phyloP scores from a whole-genome alignment of 257 asterid genomes.

The Nemophila menziesii region DNA sequence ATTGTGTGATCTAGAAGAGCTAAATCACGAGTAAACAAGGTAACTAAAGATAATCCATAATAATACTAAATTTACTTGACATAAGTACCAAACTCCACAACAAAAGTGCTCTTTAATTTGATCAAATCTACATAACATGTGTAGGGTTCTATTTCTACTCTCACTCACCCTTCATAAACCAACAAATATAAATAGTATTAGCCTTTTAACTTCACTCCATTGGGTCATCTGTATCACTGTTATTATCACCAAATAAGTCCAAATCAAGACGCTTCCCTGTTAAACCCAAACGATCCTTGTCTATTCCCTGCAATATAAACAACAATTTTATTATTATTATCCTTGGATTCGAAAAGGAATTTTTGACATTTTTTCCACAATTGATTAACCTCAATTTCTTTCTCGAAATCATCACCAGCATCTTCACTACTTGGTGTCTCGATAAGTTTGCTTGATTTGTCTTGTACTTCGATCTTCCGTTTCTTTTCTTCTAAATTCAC shows the following conservation, averaged over 20 bases:
- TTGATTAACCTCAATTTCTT: constrained; percentile 28
- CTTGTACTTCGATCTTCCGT: constrained; percentile 22
- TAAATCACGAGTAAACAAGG: background rate
- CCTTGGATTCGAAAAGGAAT: too few relatives aligned
- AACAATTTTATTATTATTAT: background rate
- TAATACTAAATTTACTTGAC: too few relatives aligned
- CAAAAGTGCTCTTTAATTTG: too few relatives aligned
- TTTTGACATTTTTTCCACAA: too few relatives aligned
- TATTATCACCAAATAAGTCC: constrained; percentile 7
- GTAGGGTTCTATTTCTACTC: background rate
- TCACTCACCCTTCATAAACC: background rate
- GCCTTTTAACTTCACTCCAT: background rate
- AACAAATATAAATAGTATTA: background rate
- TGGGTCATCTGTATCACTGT: background rate
- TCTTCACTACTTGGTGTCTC: constrained; percentile 12
- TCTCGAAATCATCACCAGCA: constrained; percentile 20
- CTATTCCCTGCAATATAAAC: constrained; percentile 12
- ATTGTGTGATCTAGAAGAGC: background rate
- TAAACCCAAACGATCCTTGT: background rate
- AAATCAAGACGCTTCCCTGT: constrained; percentile 5
- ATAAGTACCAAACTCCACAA: background rate
- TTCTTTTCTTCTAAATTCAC: constrained; percentile 48
- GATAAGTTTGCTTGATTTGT: constrained; percentile 11
- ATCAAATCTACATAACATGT: constrained; percentile 1
- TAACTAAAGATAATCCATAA: too few relatives aligned